These are phyloP conservation scores for Umbelopsis sp. DNA, from an alignment of 192 early-diverging fungal genomes.

Conservation along the genomic window DNA sequence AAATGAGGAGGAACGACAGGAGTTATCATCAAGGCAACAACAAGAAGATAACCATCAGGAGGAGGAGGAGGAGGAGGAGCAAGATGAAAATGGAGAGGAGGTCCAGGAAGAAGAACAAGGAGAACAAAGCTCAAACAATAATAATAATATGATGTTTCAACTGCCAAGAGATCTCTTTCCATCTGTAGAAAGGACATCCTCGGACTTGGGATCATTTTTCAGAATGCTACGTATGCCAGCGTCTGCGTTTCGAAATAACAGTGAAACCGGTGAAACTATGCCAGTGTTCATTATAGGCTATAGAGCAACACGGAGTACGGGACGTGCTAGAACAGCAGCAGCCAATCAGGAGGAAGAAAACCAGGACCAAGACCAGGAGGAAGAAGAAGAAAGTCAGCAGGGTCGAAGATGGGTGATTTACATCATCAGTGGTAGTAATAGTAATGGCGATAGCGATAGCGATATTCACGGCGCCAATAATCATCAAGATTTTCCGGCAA, in stretches of 20 bases:
- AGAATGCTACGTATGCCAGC: constrained; percentile 7
- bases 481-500: not conserved
- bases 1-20: not conserved
- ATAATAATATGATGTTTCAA: not conserved
- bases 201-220: not conserved
- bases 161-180: not conserved
- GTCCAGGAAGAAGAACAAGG: not conserved
- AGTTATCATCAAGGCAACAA: not conserved
- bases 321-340: too few species aligned
- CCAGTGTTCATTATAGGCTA: constrained; percentile 11
- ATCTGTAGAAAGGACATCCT: not conserved
- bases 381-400: not conserved
- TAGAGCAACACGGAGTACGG: constrained; percentile 9
- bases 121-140: not conserved
- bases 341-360: not conserved
- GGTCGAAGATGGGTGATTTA: constrained; percentile 31
- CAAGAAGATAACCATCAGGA: not conserved
- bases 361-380: too few species aligned
- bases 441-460: too few species aligned
- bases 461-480: too few species aligned
- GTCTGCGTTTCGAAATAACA: not conserved
- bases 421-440: constrained; percentile 24
- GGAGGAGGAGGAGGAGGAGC: not conserved
- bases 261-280: not conserved
- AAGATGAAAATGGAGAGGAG: not conserved